Evolutionary conservation across 805 yeast species (phyloP).

Genomic region (Wickerhamiella kurtzmanii): DNA sequence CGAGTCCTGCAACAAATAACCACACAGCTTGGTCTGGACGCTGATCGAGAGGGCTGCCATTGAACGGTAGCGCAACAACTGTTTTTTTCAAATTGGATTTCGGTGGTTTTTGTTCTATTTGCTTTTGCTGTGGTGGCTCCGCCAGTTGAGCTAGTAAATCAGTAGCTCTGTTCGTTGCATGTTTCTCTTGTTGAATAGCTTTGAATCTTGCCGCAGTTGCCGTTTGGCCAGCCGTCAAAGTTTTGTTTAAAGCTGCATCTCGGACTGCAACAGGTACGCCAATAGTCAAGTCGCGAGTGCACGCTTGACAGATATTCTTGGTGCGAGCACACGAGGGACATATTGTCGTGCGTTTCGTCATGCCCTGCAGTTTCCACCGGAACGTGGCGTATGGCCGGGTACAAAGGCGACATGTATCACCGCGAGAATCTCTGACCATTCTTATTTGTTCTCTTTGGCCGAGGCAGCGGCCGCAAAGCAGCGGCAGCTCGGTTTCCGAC

Average conservation of each 20-base stretch:
- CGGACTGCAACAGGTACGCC: conserved; percentile 68
- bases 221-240: conserved; percentile 33
- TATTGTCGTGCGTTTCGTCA: conserved; percentile 48
- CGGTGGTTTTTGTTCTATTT: too few relatives aligned
- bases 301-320: conserved; percentile 75
- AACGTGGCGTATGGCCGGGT: conserved; percentile 73
- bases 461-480: conserved; percentile 60
- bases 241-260: conserved; percentile 67
- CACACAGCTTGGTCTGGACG: conserved; percentile 34
- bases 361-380: conserved; percentile 49
- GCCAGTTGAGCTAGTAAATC: too few relatives aligned
- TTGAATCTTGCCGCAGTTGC: background rate
- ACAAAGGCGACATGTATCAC: conserved; percentile 76
- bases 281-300: conserved; percentile 69
- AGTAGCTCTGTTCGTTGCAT: too few relatives aligned
- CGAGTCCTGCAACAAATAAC: conserved; percentile 65
- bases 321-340: conserved; percentile 71
- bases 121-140: background rate
- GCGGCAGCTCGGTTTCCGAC: conserved; percentile 32
- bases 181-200: background rate
- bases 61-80: background rate
- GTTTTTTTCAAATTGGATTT: background rate
- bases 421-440: conserved; percentile 54
- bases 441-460: conserved; percentile 56
- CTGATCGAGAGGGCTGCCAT: background rate